Base-by-base conservation (phyloP, 2,329 filamentous ascomycete genomes). In the Fusarium sp. region DNA sequence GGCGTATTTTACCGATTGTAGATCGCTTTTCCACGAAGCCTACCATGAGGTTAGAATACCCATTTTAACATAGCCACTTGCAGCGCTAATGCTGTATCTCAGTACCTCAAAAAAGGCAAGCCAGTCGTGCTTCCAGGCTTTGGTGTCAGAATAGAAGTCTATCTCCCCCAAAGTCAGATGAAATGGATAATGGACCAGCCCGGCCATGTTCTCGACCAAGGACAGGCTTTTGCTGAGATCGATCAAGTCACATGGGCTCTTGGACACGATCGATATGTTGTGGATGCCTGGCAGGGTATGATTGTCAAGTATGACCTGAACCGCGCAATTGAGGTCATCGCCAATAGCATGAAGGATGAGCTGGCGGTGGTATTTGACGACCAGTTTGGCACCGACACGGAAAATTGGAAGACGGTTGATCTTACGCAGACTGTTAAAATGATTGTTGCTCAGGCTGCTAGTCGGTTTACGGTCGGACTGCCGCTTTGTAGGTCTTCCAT, bases 71-170 rank as follows among this genome's bases (percentile, higher is more conserved):
- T 27, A 27, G 25, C 10, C 9, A 27, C 1, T 27, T 27, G 8
- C 25, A 10, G 25, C 25, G 25, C 25, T 27, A 10, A 27, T 27
- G 25, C 25, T 9, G 25, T 27, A 27, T 27, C 25, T 27, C 25
- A 27, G 25, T 27, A 27, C 60, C 73, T 76, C 25, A 84, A 84
- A 48, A 77, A 78, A 18, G 81, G 81, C n/a, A 76, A 77, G 34
- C 72, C 81, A 0, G 82, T 84, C 4, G 72, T 84, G 3, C 56
- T 83, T 9, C 82, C 82, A 0, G 80, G 80, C 7, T 72, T 82
- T 9, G 80, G 78, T 4, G 75, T 80, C 30, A 78, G 79, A 23
- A 76, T 78, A 42, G 82, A 83, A 62, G 69, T 84, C n/a, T 77
- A 84, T 45, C 68, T 85, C n/a, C 83, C 83, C 0, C 73, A 75